Evolutionary conservation across 2,329 filamentous ascomycete genomes (phyloP).

Genomic region (Aspergillus viridinutans): DNA sequence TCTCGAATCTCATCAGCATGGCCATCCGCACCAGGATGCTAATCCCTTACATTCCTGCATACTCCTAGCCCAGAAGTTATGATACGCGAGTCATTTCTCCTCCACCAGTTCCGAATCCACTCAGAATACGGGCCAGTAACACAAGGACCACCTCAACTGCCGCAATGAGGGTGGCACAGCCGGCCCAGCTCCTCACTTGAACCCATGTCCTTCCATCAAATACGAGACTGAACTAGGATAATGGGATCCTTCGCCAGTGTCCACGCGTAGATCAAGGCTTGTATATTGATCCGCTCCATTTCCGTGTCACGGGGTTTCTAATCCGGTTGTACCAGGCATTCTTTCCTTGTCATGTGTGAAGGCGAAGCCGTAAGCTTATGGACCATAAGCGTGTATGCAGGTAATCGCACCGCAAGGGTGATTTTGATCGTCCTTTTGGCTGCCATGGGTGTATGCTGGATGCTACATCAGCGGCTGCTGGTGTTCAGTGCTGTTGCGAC

Average conservation of each 20-base stretch:
- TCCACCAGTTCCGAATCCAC: not conserved
- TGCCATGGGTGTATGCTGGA: not conserved
- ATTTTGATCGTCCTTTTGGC: not conserved
- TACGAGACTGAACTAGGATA: not conserved
- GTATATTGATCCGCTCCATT: not conserved
- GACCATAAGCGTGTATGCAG: not conserved
- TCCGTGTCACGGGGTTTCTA: not conserved
- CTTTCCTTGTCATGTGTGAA: not conserved
- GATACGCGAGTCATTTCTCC: not conserved
- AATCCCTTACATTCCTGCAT: not conserved
- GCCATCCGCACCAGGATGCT: not conserved
- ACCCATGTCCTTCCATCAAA: not conserved
- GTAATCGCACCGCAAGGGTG: not conserved
- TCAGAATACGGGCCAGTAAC: not conserved
- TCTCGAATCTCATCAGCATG: not conserved
- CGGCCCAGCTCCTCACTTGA: not conserved
- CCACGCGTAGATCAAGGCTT: not conserved
- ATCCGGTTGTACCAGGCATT: not conserved
- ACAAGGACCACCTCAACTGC: not conserved
- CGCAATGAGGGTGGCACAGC: not conserved
- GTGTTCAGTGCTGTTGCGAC: not conserved
- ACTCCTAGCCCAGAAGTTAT: not conserved
- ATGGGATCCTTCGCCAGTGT: not conserved
- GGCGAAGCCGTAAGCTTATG: not conserved
- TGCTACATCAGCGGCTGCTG: not conserved